Conservation (phyloP, 768 basidiomycete species). For the Auricularia auricula-judae region DNA sequence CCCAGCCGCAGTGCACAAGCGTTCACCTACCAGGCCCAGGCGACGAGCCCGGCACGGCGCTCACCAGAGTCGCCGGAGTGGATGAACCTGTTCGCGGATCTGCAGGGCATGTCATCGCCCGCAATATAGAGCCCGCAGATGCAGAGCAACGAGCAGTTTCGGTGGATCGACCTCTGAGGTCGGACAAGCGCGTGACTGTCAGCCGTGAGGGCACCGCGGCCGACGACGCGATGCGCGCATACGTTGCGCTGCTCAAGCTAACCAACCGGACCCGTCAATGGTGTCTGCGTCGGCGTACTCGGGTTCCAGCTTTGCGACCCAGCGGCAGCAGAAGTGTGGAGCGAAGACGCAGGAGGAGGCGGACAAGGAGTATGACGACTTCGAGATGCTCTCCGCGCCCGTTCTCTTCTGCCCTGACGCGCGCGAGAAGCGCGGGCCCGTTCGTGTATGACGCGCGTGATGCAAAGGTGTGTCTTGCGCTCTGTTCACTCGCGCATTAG, state of each 20-base stretch:
- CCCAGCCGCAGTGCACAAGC: too few species aligned
- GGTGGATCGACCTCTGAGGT: background rate
- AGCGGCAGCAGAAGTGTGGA: background rate
- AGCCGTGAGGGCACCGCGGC: background rate
- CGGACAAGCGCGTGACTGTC: background rate
- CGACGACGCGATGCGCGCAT: background rate
- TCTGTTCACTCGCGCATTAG: background rate
- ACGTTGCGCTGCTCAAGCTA: background rate
- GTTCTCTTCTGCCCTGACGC: background rate
- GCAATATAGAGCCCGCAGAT: background rate
- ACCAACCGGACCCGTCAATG: background rate
- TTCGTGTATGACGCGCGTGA: background rate
- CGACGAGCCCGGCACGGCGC: background rate
- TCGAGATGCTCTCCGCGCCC: background rate
- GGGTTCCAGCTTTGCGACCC: background rate
- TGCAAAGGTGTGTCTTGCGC: background rate
- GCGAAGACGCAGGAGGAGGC: background rate
- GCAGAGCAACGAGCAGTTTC: background rate
- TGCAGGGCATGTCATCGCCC: background rate
- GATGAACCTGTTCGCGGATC: background rate
- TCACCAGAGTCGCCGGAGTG: background rate
- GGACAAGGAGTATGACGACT: background rate
- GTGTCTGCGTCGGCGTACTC: background rate
- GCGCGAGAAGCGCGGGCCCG: background rate
- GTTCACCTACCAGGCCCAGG: background rate